Evolutionary conservation across 805 yeast species (phyloP).

Genomic region (Lipomyces sp.): DNA sequence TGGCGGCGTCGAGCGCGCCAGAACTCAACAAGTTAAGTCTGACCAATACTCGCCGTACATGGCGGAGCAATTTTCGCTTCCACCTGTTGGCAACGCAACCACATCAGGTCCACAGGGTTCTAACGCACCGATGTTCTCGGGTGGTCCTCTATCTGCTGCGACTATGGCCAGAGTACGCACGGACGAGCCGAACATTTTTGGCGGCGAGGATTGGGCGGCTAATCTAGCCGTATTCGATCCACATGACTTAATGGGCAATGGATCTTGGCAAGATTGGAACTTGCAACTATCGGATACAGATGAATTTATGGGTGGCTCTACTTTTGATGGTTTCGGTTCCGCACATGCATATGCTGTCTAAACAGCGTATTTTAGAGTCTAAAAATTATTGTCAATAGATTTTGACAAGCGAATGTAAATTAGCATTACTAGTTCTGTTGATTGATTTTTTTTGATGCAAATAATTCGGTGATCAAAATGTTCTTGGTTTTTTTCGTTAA

Average conservation of each 20-base stretch:
- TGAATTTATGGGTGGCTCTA: constrained; percentile 4
- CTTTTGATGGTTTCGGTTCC: constrained; percentile 20
- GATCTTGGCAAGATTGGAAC: constrained; percentile 14
- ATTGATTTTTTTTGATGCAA: too few species aligned
- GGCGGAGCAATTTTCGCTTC: background rate
- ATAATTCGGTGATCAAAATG: too few species aligned
- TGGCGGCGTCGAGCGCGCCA: constrained; percentile 13
- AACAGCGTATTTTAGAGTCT: background rate
- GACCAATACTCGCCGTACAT: background rate
- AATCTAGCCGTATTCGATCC: constrained; percentile 15
- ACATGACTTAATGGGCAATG: constrained; percentile 21
- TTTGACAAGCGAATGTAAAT: too few species aligned
- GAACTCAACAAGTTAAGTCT: background rate
- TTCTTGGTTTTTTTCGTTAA: too few species aligned
- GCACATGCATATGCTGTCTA: constrained; percentile 12
- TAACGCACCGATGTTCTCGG: background rate
- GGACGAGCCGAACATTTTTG: constrained; percentile 7
- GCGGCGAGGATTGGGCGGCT: constrained; percentile 15
- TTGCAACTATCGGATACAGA: background rate
- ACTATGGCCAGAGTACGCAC: background rate
- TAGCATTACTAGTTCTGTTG: too few species aligned
- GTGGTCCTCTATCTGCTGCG: background rate
- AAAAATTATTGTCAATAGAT: too few species aligned
- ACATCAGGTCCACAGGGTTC: background rate
- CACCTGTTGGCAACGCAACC: background rate